Conservation (phyloP, 108 stramenopile species). For the Craspedostauros australis region DNA sequence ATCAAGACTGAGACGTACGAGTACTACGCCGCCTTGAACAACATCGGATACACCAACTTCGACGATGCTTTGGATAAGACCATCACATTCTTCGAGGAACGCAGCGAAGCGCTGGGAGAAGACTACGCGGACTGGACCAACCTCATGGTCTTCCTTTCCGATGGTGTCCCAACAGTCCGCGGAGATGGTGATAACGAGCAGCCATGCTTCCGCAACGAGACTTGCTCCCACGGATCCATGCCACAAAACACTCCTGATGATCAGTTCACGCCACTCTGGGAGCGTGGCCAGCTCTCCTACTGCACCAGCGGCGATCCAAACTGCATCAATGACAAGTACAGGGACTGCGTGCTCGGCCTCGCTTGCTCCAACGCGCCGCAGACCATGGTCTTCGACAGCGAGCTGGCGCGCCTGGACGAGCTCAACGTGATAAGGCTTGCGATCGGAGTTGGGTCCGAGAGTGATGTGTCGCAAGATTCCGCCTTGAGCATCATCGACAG, state of each 20-base stretch:
- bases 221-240: background rate
- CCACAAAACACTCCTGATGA: no score
- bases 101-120: no score
- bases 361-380: background rate
- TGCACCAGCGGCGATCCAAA: background rate
- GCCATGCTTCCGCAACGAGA: background rate
- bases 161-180: constrained; percentile 27
- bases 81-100: constrained; percentile 18
- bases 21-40: background rate
- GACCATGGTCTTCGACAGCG: constrained; percentile 9
- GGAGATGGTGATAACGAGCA: constrained; percentile 28
- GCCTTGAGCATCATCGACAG: constrained; percentile 18
- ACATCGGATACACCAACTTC: constrained; percentile 28
- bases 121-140: no score
- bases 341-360: constrained; percentile 16
- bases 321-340: background rate
- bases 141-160: constrained; percentile 27
- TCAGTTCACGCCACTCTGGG: background rate
- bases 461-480: constrained; percentile 11
- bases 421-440: constrained; percentile 15
- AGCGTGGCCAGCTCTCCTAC: background rate
- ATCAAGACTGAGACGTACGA: background rate
- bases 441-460: constrained; percentile 22
- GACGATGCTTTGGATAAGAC: constrained; percentile 28
- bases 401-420: constrained; percentile 8